Evolutionary conservation across 192 early-diverging fungal genomes (phyloP).

Genomic region (Umbelopsis sp.): DNA sequence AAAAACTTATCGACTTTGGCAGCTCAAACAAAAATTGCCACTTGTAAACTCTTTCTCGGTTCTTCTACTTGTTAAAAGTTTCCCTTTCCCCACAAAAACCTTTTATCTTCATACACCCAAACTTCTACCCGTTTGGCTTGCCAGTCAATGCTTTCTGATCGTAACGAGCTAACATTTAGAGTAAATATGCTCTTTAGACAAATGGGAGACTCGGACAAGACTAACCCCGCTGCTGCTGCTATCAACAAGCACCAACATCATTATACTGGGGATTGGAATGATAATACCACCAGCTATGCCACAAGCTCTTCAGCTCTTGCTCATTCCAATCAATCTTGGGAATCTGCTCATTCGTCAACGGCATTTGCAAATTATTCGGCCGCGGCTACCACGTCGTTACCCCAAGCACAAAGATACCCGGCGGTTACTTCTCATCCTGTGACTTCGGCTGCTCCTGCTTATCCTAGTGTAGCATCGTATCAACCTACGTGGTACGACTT

Average conservation of each 20-base stretch:
- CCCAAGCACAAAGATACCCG: not conserved
- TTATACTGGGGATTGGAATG: conserved; percentile 4
- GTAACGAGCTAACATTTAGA: conserved; percentile 21
- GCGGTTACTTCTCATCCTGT: not conserved
- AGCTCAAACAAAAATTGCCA: no score
- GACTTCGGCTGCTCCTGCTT: not conserved
- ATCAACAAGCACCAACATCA: not conserved
- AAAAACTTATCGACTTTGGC: not conserved
- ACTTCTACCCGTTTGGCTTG: not conserved
- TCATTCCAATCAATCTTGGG: not conserved
- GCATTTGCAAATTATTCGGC: not conserved
- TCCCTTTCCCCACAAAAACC: not conserved
- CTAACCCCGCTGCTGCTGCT: not conserved
- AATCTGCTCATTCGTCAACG: not conserved
- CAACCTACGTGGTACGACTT: conserved; percentile 7
- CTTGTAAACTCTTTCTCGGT: not conserved
- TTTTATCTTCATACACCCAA: not conserved
- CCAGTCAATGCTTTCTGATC: conserved; percentile 18
- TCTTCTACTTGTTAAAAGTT: not conserved
- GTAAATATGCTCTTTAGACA: conserved; percentile 20
- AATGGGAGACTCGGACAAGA: conserved; percentile 16
- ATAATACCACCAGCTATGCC: not conserved
- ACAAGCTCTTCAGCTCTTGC: not conserved
- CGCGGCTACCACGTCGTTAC: not conserved
- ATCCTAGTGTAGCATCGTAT: not conserved